Conservation (phyloP, 495 filamentous ascomycete genomes). For the Lepraria neglecta region DNA sequence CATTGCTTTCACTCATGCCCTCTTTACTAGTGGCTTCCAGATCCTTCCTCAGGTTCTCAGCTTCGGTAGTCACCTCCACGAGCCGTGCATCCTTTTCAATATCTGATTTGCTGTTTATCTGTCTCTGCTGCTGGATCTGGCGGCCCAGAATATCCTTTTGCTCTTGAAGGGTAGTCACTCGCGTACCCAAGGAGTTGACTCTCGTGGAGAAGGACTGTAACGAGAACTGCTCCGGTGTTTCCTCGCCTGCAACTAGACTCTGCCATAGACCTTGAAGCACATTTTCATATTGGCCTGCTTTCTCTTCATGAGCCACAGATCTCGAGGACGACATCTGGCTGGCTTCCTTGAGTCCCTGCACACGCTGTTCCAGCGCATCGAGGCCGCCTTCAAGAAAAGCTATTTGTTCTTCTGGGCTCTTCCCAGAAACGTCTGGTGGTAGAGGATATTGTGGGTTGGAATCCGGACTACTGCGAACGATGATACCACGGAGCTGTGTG, state of each 20-base stretch:
- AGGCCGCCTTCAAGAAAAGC: conserved; percentile 44
- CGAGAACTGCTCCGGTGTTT: conserved; percentile 59
- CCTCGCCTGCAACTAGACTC: conserved; percentile 58
- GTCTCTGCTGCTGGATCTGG: conserved; percentile 88
- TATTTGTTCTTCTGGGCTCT: conserved; percentile 47
- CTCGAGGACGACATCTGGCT: conserved; percentile 14
- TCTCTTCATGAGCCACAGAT: conserved; percentile 28
- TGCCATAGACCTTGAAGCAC: conserved; percentile 67
- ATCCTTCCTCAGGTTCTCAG: conserved; percentile 39
- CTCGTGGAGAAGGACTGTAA: conserved; percentile 63
- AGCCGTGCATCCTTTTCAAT: conserved; percentile 51
- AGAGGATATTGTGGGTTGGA: conserved; percentile 42
- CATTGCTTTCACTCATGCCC: conserved; percentile 2
- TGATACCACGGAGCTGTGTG: conserved; percentile 44
- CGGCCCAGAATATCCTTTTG: conserved; percentile 78
- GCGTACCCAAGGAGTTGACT: conserved; percentile 64
- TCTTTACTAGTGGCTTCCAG: conserved; percentile 36
- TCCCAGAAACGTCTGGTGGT: conserved; percentile 42
- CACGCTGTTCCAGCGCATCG: conserved; percentile 34
- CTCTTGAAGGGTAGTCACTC: conserved; percentile 56
- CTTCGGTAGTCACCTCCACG: conserved; percentile 45
- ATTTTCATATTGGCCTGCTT: conserved; percentile 51
- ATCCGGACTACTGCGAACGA: conserved; percentile 43
- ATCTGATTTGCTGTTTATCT: conserved; percentile 67
- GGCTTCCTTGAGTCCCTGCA: conserved; percentile 30